These are phyloP conservation scores for Tulasnella sp. DNA, from an alignment of 768 basidiomycete genomes.

Conservation along the genomic window DNA sequence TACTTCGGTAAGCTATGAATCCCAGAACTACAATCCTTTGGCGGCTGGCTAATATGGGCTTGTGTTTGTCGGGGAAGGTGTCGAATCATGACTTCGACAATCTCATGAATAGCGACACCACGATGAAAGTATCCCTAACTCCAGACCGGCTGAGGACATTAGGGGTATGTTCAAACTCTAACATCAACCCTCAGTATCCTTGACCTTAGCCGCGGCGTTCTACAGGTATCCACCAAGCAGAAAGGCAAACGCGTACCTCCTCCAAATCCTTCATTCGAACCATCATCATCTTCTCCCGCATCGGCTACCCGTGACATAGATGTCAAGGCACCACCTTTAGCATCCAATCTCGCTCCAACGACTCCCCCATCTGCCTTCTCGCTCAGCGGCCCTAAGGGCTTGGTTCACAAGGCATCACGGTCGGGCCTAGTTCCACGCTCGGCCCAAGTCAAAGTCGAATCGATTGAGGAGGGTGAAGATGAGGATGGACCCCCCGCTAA, in stretches of 20 bases:
- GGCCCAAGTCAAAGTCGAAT: neutral
- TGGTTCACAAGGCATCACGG: conserved; percentile 4
- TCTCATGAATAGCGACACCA: conserved; percentile 77
- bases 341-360: neutral
- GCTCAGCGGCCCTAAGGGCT: neutral
- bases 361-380: conserved; percentile 8
- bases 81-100: conserved; percentile 65
- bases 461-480: conserved; percentile 13
- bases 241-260: conserved; percentile 10
- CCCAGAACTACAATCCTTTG: neutral
- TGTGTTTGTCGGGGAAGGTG: neutral
- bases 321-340: neutral
- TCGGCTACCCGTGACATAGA: neutral
- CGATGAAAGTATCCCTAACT: conserved; percentile 92
- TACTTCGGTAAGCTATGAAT: conserved; percentile 6
- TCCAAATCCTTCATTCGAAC: neutral
- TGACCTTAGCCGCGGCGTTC: neutral
- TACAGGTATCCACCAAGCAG: conserved; percentile 17
- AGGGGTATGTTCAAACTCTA: conserved; percentile 51
- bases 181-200: neutral
- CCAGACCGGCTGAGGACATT: conserved; percentile 88
- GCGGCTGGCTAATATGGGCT: no score
- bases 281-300: neutral
- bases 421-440: conserved; percentile 4
- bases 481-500: neutral